Base-by-base conservation (phyloP, 2,329 filamentous ascomycete genomes). In the Raffaelea arxii region DNA sequence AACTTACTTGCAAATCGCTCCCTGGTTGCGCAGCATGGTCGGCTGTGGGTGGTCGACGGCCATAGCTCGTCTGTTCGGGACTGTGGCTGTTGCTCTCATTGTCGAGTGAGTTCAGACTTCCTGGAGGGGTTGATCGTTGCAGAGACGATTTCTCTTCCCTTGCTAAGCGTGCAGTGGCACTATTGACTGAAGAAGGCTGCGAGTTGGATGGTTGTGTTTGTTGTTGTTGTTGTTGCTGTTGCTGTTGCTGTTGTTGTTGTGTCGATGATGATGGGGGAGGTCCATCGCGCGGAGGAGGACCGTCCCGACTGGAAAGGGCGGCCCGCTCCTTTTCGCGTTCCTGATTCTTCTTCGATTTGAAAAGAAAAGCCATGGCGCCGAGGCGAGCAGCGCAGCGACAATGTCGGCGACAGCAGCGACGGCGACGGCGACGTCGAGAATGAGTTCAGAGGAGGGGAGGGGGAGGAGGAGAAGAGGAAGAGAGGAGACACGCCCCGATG, bases 311-410 rank as follows among this genome's bases (percentile, higher is more conserved):
- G 45, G 70, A 66, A 54, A 75, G 61, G 48, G 67, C 68, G 60
- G 80, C 32, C 32, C 19, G 16, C 32, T 82, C 80, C 63, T 84
- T 80, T 60, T 78, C 52, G 32, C 51, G 52, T 10, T 82, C 79
- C 63, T 84, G 80, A 60, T 78, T 75, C 66, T 86, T 88, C 68
- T 88, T 89, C 47, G 82, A 86, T 65, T 87, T 87, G 71, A 89
- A 89, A 51, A 89, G 74, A 65, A 89, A 89, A 55, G 84, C 81
- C 84, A 89, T 89, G 65, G 64, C 72, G 64, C 59, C 44, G 35
- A 35, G 24, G 47, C 32, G 53, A 40, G 44, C 39, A 44, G 46
- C 47, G 47, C 47, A 37, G 40, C 35, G 32, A 39, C n/a, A n/a
- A n/a, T n/a, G n/a, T n/a, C 27, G 24, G 41, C 44, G 39, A 25